Conservation (phyloP, 2,329 filamentous ascomycete genomes). For the Diaporthe batatas region DNA sequence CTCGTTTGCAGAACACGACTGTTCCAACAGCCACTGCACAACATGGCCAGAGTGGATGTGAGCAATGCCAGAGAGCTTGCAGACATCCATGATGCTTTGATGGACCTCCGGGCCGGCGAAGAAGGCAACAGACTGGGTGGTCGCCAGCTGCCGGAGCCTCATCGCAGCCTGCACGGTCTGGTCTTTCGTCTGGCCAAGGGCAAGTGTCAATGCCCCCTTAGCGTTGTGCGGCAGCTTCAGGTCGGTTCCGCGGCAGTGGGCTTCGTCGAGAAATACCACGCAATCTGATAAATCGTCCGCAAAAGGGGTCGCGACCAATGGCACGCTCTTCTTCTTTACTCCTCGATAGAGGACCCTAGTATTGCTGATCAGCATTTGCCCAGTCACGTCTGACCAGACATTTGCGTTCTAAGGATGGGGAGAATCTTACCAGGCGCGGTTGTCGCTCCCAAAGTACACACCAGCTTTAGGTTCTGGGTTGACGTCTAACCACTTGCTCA, state of each 20-base stretch:
- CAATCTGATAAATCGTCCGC: constrained; percentile 65
- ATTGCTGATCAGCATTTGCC: not conserved
- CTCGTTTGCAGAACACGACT: constrained; percentile 72
- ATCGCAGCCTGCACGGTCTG: constrained; percentile 75
- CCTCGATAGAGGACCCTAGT: constrained; percentile 55
- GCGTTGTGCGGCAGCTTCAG: constrained; percentile 65
- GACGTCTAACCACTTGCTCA: constrained; percentile 62
- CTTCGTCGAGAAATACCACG: constrained; percentile 72
- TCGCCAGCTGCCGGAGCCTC: constrained; percentile 70
- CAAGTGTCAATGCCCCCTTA: constrained; percentile 67
- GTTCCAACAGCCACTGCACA: constrained; percentile 72
- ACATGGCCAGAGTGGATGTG: constrained; percentile 55
- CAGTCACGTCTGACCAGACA: not conserved
- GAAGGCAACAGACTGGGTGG: constrained; percentile 68
- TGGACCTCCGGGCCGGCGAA: constrained; percentile 72
- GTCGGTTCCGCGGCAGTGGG: constrained; percentile 72
- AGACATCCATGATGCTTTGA: constrained; percentile 68
- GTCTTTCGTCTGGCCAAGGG: constrained; percentile 70
- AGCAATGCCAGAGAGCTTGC: constrained; percentile 47
- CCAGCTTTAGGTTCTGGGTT: constrained; percentile 62
- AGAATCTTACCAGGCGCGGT: constrained; percentile 53
- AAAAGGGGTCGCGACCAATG: constrained; percentile 67
- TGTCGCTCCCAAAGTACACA: constrained; percentile 65
- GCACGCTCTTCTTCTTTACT: constrained; percentile 49
- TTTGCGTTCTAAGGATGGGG: fast-evolving